Evolutionary conservation across 768 basidiomycete genomes (phyloP), one percentile per base, ranked within the genome.

Genomic region (Cytidiella melzeri): DNA sequence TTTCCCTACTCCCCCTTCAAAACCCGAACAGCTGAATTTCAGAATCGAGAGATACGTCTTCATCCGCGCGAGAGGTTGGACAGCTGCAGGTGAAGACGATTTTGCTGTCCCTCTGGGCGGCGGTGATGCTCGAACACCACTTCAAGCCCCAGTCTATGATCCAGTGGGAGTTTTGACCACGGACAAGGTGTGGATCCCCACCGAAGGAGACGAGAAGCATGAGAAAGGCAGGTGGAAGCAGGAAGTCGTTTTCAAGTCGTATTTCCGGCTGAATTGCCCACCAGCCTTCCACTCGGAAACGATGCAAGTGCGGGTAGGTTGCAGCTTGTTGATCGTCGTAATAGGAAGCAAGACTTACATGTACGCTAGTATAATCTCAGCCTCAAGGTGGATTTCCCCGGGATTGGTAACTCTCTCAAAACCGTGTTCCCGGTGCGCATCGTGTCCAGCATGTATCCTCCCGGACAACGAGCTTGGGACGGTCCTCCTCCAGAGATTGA

Each of bases 331-430:
- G n/a, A n/a, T n/a, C n/a, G n/a, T n/a, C n/a, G n/a, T n/a, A n/a
- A n/a, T n/a, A n/a, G n/a, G n/a, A n/a, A n/a, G 2, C 36, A 13
- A 12, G 21, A 7, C 38, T 28, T 19, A 15, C 5, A 2, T 43
- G 2, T 23, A 23, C n/a, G 30, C 6, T 34, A 59, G 58, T 57
- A 59, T 25, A 48, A 24, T 11, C 19, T 57, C 12, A 23, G 43
- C 12, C 23, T 59, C 24, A 57, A 51, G 41, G 45, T 57, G 4
- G 53, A 55, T 18, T 59, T 59, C 38, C 58, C 58, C 1, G 58
- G 58, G 10, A 47, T 54, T 19, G 55, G 58, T 6, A 59, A 57
- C 48, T 28, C 36, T 38, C 39, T 57, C 5, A 57, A 57, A 11
- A 19, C 53, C 11, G 51, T 53, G 19, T 47, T 59, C 19, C 56